Evolutionary conservation across 2,329 filamentous ascomycete species (phyloP), one percentile per base, ranked within the genome.

Genomic region (Microsporum audouinii): DNA sequence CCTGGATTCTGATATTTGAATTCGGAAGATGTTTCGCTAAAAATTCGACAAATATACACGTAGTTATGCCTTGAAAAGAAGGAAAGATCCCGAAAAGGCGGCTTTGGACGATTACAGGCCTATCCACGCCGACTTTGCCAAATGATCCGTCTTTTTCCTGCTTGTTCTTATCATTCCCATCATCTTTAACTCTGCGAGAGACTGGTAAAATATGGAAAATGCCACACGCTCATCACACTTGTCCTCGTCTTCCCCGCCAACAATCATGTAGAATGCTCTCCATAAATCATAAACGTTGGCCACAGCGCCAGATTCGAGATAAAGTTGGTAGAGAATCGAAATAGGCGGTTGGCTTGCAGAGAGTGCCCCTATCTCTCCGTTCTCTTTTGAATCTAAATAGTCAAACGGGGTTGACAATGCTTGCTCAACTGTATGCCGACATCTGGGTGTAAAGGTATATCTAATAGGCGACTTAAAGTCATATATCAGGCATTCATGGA

Each of bases 81-180:
- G 1, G 17, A 39, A 47, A 23, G 17, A 23, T 23, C 17, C 17
- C 17, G 17, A 23, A 23, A 23, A 23, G 17, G 17, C 17, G 17
- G 17, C 1, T 23, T 23, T 23, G 17, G 17, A 23, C 17, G 17
- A 23, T 64, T 60, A 69, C 49, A 69, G 61, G 7, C 92, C 94
- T 71, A 88, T 91, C 84, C 86, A 89, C 58, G 80, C 77, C 39
- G 91, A 80, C 78, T 96, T 97, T 43, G 89, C 86, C 66, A 97
- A 78, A 75, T 97, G 92, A 71, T 97, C 94, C 29, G 86, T 84
- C 79, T 95, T 96, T 79, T 91, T 96, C 75, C 87, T 88, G 70
- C 88, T 97, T 63, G 82, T 81, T 77, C 94, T 96, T 63, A 97
- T 82, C 75, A 96, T 87, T 5, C 94, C 94, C 68, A 99, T 79